Base-by-base conservation (phyloP, 2,329 filamentous ascomycete genomes). In the Cladophialophora exuberans region DNA sequence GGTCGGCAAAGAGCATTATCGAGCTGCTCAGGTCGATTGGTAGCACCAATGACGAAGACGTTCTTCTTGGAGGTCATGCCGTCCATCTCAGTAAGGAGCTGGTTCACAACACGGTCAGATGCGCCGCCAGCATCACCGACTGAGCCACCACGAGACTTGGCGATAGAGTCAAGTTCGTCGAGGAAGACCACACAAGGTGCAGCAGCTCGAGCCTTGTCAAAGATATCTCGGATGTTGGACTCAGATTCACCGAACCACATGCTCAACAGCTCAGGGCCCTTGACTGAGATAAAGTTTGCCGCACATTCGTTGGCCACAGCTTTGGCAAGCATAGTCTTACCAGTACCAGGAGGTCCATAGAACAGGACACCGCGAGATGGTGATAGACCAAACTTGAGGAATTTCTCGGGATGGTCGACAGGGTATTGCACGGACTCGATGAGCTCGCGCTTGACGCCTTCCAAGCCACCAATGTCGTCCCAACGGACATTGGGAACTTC, bases 161-260 rank as follows among this genome's bases (percentile, higher is more conserved):
- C 94, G 72, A 99, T 99, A 0, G 94, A 99, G 71, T 99, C 94
- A 76, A 99, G 78, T 81, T 99, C 94, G 67, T 99, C 94, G 63
- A 99, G 83, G 87, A 99, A 99, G 67, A 99, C 94, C 61, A 99
- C 90, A 68, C 95, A 99, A 77, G 94, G 94, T 67, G 94, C 94
- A 59, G 95, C 94, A 61, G 94, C 95, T 72, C 94, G 90, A 63
- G 94, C 94, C 85, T 97, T 99, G 85, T 99, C 94, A 75, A 99
- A 99, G 69, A 99, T 99, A 73, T 99, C 94, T 72, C 94, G 90
- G 64, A 99, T 97, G 79, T 99, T 99, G 85, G 90, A 96, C 79
- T 99, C 95, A 51, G 94, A 99, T 80, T 99, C 94, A 86, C 94
- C 94, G 71, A 99, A 99, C 94, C 94, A 99, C 94, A 99, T 99